Evolutionary conservation across 805 yeast species (phyloP).

Genomic region (Novakomyces olei): DNA sequence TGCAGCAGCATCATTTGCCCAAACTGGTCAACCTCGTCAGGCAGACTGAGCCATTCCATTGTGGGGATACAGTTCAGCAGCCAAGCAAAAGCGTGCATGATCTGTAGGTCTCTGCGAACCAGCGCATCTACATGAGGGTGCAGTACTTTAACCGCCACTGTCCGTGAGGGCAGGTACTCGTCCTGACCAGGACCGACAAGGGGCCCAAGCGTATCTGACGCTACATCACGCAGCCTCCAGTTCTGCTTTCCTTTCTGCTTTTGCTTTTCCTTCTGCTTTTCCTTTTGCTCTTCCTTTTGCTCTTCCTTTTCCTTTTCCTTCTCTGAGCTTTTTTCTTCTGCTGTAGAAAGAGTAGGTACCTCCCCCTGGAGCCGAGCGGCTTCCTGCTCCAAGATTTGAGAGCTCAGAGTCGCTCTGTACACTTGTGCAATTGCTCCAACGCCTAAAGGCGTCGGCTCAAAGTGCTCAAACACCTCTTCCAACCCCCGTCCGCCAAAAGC

Average conservation of each 20-base stretch:
- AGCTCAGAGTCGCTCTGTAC: neutral
- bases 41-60: conserved; percentile 93
- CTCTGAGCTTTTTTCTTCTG: neutral
- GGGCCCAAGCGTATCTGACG: too few species aligned
- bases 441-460: conserved; percentile 57
- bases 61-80: conserved; percentile 58
- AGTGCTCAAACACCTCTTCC: conserved; percentile 62
- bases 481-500: conserved; percentile 35
- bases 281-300: too few species aligned
- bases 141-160: conserved; percentile 76
- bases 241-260: too few species aligned
- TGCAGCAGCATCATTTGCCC: conserved; percentile 69
- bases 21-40: conserved; percentile 83
- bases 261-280: too few species aligned
- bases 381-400: too few species aligned
- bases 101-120: conserved; percentile 57
- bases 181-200: too few species aligned
- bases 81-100: conserved; percentile 64
- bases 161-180: conserved; percentile 16
- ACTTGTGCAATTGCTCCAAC: conserved; percentile 94
- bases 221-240: too few species aligned
- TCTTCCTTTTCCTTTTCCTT: conserved; percentile 3
- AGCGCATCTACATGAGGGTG: conserved; percentile 66
- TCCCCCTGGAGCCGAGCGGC: neutral
- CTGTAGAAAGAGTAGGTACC: neutral